Base-by-base conservation (phyloP, 2,329 filamentous ascomycete genomes). In the Epichloe elymi region DNA sequence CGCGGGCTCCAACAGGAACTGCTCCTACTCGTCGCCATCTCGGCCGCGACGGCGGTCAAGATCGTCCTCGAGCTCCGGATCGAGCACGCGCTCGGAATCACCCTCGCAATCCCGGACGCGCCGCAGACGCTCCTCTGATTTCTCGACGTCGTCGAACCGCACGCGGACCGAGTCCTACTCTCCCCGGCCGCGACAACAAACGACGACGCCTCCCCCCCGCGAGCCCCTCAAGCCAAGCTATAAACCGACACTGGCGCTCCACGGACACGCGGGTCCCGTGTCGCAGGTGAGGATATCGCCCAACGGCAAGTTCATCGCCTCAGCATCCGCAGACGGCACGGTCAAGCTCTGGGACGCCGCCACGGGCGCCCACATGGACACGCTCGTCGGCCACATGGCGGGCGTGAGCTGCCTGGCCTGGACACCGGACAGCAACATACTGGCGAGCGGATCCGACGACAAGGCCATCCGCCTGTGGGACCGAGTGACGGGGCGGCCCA, bases 401-500 rank as follows among this genome's bases (percentile, higher is more conserved):
- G 93, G 93, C 54, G 82, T 98, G 17, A 95, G 87, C 35, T 91
- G 89, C 39, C 77, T 98, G 46, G 84, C 90, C n/a, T 98, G 93
- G 93, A 85, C 85, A 53, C 90, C 91, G 0, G 89, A 97, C 65
- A 88, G 85, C 54, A 83, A 83, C 58, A 88, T 86, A 3, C 76
- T 98, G 45, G 93, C 91, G 4, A 91, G 88, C 10, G 93, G 91
- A 23, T 91, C 87, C 5, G 93, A 98, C 67, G 93, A 98, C 75
- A 98, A 98, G 70, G 82, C 86, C 1, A 97, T 98, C 56, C 81
- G 93, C 2, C 73, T 98, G 1, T 98, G 93, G 93, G 87, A 96
- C 61, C 71, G 80, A 7, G 74, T 81, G 17, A 83, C 80, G 20
- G 77, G 77, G 0, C 70, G 75, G 7, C 76, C 77, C 14, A 75